Evolutionary conservation across 2,329 filamentous ascomycete species (phyloP), one percentile per base, ranked within the genome.

Genomic region (Botryotinia calthae): DNA sequence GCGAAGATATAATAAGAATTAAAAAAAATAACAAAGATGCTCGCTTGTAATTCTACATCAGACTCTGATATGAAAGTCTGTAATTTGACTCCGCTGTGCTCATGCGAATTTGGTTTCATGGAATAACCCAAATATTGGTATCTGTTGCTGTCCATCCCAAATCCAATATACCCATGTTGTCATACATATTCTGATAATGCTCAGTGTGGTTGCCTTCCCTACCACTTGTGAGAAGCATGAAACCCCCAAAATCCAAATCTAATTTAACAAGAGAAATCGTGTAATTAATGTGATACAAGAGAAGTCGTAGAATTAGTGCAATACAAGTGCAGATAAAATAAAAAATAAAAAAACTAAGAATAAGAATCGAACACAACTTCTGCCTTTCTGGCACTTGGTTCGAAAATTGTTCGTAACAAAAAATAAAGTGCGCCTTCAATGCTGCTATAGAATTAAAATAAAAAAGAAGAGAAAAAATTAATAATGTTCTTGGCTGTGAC

Each of bases 121-220:
- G 10, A 54, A 67, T 12, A 56, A 42, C 18, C 34, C 65, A 56
- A 58, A 25, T 44, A 16, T 54, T 68, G 65, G 65, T 56, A 68
- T 56, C 48, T 56, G n/a, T 68, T 42, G 64, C 64, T 44, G 28
- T 44, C 42, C 48, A 42, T 56, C 25, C 65, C 48, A 56, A 68
- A 58, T 44, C 48, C 48, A 58, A 56, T 42, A 37, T 10, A 25
- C 48, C 48, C 48, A 31, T 56, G 18, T 25, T 28, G 14, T 28
- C 51, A 56, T 56, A 28, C 65, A 42, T 42, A 25, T 42, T 48
- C 65, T 10, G 6, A 56, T 56, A 44, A 56, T 42, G 37, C 65
- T 12, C 18, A 31, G 7, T 67, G 16, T 20, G 40, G 25, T 42
- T 44, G n/a, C 25, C 54, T 31, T 28, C 54, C n/a, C 51, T 25